A percentile compares a stretch with the other conserved stretches of the same genome.
Evolutionary conservation across 2,329 filamentous ascomycete species (phyloP).

Genomic region (Westerdykella sp.): DNA sequence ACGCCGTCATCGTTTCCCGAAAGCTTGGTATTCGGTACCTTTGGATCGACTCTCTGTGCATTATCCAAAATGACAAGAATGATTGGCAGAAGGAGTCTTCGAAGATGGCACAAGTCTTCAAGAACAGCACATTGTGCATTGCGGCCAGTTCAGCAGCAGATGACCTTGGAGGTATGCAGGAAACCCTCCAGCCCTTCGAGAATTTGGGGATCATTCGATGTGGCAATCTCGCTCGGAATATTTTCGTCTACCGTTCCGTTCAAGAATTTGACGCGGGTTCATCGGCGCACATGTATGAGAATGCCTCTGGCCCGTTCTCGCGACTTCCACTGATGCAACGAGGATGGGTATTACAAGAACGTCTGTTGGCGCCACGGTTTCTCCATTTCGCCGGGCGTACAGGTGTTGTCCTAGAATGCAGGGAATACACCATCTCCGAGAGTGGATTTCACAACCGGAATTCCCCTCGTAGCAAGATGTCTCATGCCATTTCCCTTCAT

Average conservation of each 20-base stretch:
- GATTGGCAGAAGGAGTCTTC: conserved; percentile 18
- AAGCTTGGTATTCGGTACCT: conserved; percentile 8
- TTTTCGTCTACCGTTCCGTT: background rate
- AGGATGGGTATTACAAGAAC: background rate
- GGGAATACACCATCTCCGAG: background rate
- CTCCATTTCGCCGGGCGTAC: background rate
- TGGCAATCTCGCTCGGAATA: background rate
- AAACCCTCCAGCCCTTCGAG: background rate
- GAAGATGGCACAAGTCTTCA: conserved; percentile 19
- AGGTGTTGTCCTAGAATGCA: background rate
- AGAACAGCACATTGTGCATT: conserved; percentile 1
- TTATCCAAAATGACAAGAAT: conserved; percentile 10
- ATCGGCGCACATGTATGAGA: background rate
- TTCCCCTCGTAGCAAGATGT: background rate
- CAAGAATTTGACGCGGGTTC: background rate
- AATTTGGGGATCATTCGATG: background rate
- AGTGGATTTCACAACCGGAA: too few species aligned
- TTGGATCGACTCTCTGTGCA: conserved; percentile 16
- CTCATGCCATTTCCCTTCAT: too few species aligned
- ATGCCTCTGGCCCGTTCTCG: background rate
- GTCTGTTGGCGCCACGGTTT: background rate
- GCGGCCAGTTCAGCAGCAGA: background rate
- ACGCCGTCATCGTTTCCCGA: conserved; percentile 6
- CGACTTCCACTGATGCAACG: background rate
- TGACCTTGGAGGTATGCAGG: background rate